These are phyloP conservation scores for Uronychia setigera DNA, from an alignment of 73 alveolate species.

Conservation along the genomic window DNA sequence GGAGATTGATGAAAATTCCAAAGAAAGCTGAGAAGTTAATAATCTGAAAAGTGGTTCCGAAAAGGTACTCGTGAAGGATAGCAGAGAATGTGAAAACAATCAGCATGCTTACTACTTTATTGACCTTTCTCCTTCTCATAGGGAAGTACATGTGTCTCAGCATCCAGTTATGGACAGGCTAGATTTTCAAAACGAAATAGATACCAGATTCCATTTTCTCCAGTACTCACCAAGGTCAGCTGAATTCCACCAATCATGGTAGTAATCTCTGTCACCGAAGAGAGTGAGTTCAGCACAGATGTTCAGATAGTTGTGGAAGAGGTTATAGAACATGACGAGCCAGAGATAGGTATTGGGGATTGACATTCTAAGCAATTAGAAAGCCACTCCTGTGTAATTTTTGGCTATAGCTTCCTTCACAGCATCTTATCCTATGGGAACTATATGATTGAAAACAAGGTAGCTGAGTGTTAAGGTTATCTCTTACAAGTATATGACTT, in stretches of 20 bases:
- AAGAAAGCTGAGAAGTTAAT: constrained; percentile 73
- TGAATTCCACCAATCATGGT: constrained; percentile 81
- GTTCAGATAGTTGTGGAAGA: constrained; percentile 59
- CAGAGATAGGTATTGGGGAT: constrained; percentile 84
- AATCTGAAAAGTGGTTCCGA: constrained; percentile 76
- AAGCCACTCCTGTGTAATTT: constrained; percentile 6
- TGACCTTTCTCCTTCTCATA: constrained; percentile 68
- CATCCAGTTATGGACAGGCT: constrained; percentile 89
- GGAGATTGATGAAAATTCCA: constrained; percentile 83
- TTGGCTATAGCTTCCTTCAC: background rate
- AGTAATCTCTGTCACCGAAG: constrained; percentile 74
- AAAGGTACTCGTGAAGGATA: constrained; percentile 83
- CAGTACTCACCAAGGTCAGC: constrained; percentile 64
- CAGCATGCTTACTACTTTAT: constrained; percentile 62
- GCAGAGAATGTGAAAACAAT: constrained; percentile 81
- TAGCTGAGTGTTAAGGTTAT: constrained; percentile 2
- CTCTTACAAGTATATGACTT: constrained; percentile 1
- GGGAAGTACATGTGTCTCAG: constrained; percentile 89
- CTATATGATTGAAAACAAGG: constrained; percentile 21
- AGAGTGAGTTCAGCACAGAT: constrained; percentile 57
- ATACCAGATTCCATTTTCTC: constrained; percentile 81
- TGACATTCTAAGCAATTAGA: constrained; percentile 13
- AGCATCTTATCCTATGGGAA: constrained; percentile 38
- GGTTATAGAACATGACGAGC: constrained; percentile 58
- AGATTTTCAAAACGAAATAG: constrained; percentile 14